Evolutionary conservation across 352 stramenopile species (phyloP).

Genomic region (Globisporangium acanthophoron): DNA sequence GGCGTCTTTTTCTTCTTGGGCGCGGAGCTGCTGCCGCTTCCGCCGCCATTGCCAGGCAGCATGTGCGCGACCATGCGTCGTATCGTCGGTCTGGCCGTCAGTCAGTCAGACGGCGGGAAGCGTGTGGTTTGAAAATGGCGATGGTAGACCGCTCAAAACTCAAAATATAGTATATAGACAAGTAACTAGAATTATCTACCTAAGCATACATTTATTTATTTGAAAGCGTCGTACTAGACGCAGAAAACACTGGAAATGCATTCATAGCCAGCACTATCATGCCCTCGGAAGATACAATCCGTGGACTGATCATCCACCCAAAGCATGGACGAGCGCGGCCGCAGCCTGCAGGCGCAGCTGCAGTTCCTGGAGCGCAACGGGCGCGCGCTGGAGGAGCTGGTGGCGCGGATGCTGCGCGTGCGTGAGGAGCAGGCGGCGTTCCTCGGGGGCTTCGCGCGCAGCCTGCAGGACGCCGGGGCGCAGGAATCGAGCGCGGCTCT

Average conservation of each 20-base stretch:
- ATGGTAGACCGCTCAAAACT: no score
- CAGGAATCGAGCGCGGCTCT: slow-evolving; percentile 47
- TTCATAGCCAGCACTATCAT: no score
- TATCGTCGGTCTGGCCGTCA: no score
- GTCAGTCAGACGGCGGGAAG: no score
- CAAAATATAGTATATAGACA: no score
- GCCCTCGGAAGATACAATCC: no score
- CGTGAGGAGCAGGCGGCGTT: slow-evolving; percentile 69
- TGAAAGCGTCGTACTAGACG: no score
- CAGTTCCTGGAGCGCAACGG: slow-evolving; percentile 82
- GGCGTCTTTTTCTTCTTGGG: slow-evolving; percentile 3
- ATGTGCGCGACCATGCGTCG: not conserved
- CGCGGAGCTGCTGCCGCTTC: not conserved
- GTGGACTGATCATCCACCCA: no score
- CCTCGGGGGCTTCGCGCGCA: slow-evolving; percentile 39
- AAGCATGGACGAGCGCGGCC: slow-evolving; percentile 41
- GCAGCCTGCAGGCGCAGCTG: slow-evolving; percentile 47
- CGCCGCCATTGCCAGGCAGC: not conserved
- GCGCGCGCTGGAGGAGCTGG: slow-evolving; percentile 64
- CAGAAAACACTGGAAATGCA: no score
- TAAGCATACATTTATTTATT: no score
- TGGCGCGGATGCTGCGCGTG: slow-evolving; percentile 57
- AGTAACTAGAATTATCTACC: no score
- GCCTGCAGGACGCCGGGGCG: slow-evolving; percentile 55
- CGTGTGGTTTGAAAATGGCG: no score